A percentile compares a stretch with the other conserved stretches of the same genome.
Conservation (phyloP, 441 rosid genomes). For the Gossypium schwendimanii region DNA sequence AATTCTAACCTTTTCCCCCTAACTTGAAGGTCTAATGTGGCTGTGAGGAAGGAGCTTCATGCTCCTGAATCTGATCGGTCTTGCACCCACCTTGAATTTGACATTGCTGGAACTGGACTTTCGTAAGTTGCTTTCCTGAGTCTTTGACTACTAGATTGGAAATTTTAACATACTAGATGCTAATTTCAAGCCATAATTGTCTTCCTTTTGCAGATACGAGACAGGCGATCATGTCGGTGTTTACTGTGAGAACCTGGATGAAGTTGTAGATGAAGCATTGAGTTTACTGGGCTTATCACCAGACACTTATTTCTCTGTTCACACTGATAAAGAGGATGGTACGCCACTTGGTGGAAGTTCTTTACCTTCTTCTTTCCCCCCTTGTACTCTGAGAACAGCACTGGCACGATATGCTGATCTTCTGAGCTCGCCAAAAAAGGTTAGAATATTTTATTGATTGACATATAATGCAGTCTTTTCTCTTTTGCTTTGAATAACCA, state of each 20-base stretch:
- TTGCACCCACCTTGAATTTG: conserved; percentile 95
- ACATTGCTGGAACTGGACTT: conserved; percentile 76
- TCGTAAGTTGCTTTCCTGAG: conserved; percentile 44
- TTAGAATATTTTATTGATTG: conserved; percentile 18
- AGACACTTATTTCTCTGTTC: conserved; percentile 81
- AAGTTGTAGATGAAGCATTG: conserved; percentile 83
- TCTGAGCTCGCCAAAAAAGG: conserved; percentile 92
- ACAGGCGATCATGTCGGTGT: conserved; percentile 99
- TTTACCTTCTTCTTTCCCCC: conserved; percentile 77
- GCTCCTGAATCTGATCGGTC: conserved; percentile 88
- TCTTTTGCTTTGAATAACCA: not conserved
- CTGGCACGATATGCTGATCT: conserved; percentile 73
- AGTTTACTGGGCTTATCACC: conserved; percentile 68
- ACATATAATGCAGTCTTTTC: not conserved
- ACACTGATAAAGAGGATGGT: conserved; percentile 82
- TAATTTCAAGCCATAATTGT: not conserved
- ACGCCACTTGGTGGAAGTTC: conserved; percentile 68
- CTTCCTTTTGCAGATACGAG: conserved; percentile 62
- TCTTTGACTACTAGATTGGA: not conserved
- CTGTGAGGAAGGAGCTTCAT: conserved; percentile 83
- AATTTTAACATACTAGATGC: not conserved
- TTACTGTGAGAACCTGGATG: conserved; percentile 63
- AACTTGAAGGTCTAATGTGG: conserved; percentile 64
- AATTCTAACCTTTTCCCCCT: conserved; percentile 12
- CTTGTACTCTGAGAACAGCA: conserved; percentile 79